A percentile compares a stretch with the other conserved stretches of the same genome.
Conservation (phyloP, 2,329 filamentous ascomycete genomes). For the Dactylellina sp. region DNA sequence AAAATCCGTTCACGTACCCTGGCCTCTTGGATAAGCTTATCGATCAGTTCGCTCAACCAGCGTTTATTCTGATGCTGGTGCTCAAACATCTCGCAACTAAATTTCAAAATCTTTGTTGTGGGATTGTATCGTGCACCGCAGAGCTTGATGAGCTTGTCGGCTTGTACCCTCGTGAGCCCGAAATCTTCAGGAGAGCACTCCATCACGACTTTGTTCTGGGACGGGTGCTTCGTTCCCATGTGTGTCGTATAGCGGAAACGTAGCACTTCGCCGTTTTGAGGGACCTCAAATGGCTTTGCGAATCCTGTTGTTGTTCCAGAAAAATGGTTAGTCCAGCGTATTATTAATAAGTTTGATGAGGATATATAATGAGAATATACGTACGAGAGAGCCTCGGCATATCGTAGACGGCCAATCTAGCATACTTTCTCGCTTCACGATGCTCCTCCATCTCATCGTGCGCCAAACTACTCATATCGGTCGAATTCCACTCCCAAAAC, state of each 20-base stretch:
- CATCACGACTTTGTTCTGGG: conserved; percentile 91
- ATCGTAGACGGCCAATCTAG: conserved; percentile 90
- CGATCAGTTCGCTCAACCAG: conserved; percentile 84
- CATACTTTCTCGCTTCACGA: conserved; percentile 88
- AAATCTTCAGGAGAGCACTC: conserved; percentile 84
- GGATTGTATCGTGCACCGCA: conserved; percentile 89
- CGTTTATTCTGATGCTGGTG: conserved; percentile 96
- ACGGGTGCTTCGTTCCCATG: conserved; percentile 92
- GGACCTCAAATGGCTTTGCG: conserved; percentile 81
- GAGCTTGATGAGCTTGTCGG: conserved; percentile 86
- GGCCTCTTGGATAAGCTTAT: conserved; percentile 78
- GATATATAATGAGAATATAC: conserved; percentile 63
- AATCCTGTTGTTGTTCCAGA: conserved; percentile 71
- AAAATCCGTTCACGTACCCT: conserved; percentile 69
- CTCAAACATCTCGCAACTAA: conserved; percentile 89
- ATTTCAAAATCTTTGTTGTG: conserved; percentile 81
- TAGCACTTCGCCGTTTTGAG: conserved; percentile 76
- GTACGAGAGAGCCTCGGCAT: conserved; percentile 89
- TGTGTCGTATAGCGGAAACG: conserved; percentile 98
- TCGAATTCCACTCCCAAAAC: conserved; percentile 74
- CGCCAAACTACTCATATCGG: conserved; percentile 84
- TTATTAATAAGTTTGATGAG: conserved; percentile 5
- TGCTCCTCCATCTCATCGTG: conserved; percentile 90
- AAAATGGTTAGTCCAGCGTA: too few relatives aligned
- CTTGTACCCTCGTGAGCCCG: conserved; percentile 72